Base-by-base conservation (phyloP, 768 basidiomycete genomes). In the Coprinellus aureogranulatus region DNA sequence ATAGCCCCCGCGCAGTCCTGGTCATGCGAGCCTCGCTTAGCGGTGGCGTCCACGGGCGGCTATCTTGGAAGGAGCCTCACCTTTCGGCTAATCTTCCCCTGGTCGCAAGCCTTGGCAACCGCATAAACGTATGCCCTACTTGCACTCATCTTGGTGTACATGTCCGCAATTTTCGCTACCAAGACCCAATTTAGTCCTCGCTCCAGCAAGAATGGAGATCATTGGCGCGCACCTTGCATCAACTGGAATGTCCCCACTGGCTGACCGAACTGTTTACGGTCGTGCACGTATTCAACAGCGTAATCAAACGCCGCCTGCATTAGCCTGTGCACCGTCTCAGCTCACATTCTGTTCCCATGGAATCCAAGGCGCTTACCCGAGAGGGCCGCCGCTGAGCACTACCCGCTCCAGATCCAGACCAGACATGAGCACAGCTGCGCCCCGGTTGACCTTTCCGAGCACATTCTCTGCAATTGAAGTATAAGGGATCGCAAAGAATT, bases 1-100 rank as follows among this genome's bases (percentile, higher is more conserved):
- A 98, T 97, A 1, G 92, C 92, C 18, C 94, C 94, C 9, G 95
- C 95, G 64, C 95, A 98, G 67, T 98, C 95, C 93, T 94, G 67
- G 30, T 45, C 62, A 20, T 47, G 30, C 52, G 39, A 48, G 20
- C 28, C 25, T 39, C 20, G 34, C 20, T 51, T 31, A 50, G 16
- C n/a, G 59, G 40, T 55, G 16, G 20, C 44, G n/a, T 34, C 10
- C 23, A 41, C 25, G 42, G 22, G 20, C 26, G 46, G 28, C n/a
- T 47, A 41, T 20, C 25, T 44, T 14, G 26, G 10, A 39, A n/a
- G n/a, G 27, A 46, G 23, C 78, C 86, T 64, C 69, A 93, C 92
- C 69, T 83, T 75, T 63, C 91, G 81, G 70, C 91, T 93, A 61
- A 92, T 76, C 63, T 84, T 81, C 6, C 88, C 90, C 50, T 74